These are phyloP conservation scores for Botrytis squamosa DNA, from an alignment of 2,329 filamentous ascomycete genomes.

Conservation along the genomic window DNA sequence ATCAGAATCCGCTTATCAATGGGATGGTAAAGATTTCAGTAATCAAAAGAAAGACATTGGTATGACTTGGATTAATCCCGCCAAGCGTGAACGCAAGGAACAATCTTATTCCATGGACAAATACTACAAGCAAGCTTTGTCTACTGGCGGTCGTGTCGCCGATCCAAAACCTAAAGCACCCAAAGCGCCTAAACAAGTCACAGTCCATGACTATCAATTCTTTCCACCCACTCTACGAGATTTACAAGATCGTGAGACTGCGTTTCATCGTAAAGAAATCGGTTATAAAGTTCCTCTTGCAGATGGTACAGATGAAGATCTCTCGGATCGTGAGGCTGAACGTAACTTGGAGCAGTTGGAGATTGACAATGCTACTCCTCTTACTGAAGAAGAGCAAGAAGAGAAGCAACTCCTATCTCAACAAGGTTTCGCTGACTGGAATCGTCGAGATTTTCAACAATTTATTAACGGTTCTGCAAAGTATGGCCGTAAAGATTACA, in stretches of 20 bases:
- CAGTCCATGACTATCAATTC: slow-evolving; percentile 96
- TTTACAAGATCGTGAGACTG: slow-evolving; percentile 93
- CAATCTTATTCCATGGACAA: slow-evolving; percentile 98
- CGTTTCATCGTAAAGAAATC: slow-evolving; percentile 93
- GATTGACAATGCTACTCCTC: slow-evolving; percentile 84
- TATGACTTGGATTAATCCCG: slow-evolving; percentile 94
- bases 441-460: slow-evolving; percentile 95
- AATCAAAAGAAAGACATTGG: slow-evolving; percentile 89
- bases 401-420: slow-evolving; percentile 80
- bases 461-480: slow-evolving; percentile 95
- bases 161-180: slow-evolving; percentile 93
- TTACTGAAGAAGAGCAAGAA: slow-evolving; percentile 85
- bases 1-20: slow-evolving; percentile 96
- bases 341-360: slow-evolving; percentile 84
- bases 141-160: slow-evolving; percentile 71
- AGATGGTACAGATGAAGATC: slow-evolving; percentile 83
- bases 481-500: slow-evolving; percentile 83
- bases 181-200: slow-evolving; percentile 88
- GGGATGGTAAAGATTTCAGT: slow-evolving; percentile 97
- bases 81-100: slow-evolving; percentile 97
- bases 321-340: slow-evolving; percentile 83
- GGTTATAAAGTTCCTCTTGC: slow-evolving; percentile 89
- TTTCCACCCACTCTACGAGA: slow-evolving; percentile 82
- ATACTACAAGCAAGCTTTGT: slow-evolving; percentile 91
- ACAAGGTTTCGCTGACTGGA: slow-evolving; percentile 92